Conservation (phyloP, 768 basidiomycete species). For the Mycena indigotica region DNA sequence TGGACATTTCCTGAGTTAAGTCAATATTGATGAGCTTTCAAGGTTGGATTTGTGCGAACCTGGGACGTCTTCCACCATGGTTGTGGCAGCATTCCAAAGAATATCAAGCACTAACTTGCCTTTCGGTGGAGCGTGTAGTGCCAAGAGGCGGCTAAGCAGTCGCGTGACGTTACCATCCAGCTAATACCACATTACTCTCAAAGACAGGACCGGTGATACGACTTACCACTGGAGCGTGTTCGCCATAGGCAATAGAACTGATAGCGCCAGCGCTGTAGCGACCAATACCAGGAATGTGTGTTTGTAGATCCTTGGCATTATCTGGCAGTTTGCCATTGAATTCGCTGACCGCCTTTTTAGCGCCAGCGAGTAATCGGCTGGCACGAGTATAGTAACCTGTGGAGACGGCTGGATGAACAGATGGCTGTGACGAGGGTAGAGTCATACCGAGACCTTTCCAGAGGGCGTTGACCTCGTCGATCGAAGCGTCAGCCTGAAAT, state of each 20-base stretch:
- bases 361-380: conserved; percentile 78
- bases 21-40: background rate
- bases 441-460: conserved; percentile 75
- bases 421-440: background rate
- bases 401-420: background rate
- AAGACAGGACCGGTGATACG: too few relatives aligned
- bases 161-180: conserved; percentile 91
- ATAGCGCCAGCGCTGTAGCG: conserved; percentile 87
- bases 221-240: conserved; percentile 79
- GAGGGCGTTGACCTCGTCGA: conserved; percentile 83
- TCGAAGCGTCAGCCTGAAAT: conserved; percentile 61
- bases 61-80: conserved; percentile 55
- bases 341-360: conserved; percentile 72
- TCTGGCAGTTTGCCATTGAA: conserved; percentile 73
- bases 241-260: conserved; percentile 85
- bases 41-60: background rate
- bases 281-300: conserved; percentile 83
- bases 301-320: conserved; percentile 80
- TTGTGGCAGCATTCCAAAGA: conserved; percentile 79
- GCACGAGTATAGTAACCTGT: conserved; percentile 88
- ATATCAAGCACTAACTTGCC: conserved; percentile 74
- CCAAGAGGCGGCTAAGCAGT: conserved; percentile 80
- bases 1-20: conserved; percentile 24
- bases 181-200: too few relatives aligned
- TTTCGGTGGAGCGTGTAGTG: conserved; percentile 81